Evolutionary conservation across 305 asterid genomes (phyloP).

Genomic region (Fraxinus latifolia): DNA sequence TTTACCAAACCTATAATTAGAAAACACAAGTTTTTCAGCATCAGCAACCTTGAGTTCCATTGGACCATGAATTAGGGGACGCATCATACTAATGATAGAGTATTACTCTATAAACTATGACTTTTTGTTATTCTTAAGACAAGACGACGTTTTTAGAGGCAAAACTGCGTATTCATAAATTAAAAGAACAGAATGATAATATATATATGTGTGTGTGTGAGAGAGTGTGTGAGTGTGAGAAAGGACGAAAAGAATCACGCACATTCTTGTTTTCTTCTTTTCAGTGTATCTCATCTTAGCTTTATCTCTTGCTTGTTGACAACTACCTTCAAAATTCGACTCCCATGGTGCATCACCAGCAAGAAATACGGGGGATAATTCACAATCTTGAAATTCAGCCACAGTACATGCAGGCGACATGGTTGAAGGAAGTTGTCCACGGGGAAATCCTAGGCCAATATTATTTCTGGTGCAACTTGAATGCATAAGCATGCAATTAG

Average conservation of each 20-base stretch:
- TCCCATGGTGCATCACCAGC: slow-evolving; percentile 57
- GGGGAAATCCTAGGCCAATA: slow-evolving; percentile 36
- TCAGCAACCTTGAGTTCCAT: not conserved
- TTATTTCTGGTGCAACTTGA: slow-evolving; percentile 26
- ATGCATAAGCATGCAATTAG: slow-evolving; percentile 43
- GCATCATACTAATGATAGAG: not conserved
- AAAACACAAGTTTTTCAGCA: not conserved
- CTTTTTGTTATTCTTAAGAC: not conserved
- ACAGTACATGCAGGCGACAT: slow-evolving; percentile 41
- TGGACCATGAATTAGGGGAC: not conserved
- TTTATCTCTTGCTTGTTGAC: slow-evolving; percentile 65
- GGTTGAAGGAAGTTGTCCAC: slow-evolving; percentile 41
- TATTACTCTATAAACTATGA: not conserved
- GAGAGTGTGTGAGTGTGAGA: not conserved
- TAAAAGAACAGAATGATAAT: no score
- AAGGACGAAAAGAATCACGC: slow-evolving; percentile 20
- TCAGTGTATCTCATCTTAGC: slow-evolving; percentile 84
- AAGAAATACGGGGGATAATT: slow-evolving; percentile 49
- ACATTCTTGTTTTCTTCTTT: slow-evolving; percentile 76
- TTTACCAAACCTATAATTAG: slow-evolving; percentile 58
- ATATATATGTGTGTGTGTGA: no score
- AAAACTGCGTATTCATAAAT: not conserved
- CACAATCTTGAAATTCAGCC: slow-evolving; percentile 64
- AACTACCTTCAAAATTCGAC: slow-evolving; percentile 40
- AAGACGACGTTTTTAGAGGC: not conserved